Conservation (phyloP, 331 rosid genomes). For the Quercus tomentella region DNA sequence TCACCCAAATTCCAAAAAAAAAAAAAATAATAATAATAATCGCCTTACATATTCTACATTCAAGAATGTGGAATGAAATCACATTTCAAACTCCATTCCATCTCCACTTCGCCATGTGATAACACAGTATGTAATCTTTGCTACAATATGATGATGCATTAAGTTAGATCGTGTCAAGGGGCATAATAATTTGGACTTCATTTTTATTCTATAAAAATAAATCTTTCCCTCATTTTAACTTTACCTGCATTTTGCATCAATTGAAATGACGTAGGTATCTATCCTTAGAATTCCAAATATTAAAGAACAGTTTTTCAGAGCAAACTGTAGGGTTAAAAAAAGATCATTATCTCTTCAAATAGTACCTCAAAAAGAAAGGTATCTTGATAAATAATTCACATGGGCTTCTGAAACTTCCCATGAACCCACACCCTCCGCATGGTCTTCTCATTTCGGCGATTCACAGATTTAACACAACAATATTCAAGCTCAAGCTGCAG, state of each 20-base stretch:
- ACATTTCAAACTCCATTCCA: not conserved
- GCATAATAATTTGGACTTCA: too few species aligned
- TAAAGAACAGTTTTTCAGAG: not conserved
- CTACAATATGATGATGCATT: too few species aligned
- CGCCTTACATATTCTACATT: too few species aligned
- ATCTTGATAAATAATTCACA: constrained; percentile 16
- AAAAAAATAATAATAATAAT: too few species aligned
- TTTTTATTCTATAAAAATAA: too few species aligned
- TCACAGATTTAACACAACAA: constrained; percentile 80
- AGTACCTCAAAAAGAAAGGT: not conserved
- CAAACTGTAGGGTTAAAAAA: not conserved
- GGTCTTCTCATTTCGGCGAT: constrained; percentile 72
- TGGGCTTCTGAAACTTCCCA: constrained; percentile 86
- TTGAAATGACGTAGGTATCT: too few species aligned
- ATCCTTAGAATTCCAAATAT: too few species aligned
- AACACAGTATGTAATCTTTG: too few species aligned
- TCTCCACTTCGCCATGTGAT: not conserved
- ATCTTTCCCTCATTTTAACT: too few species aligned
- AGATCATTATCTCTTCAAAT: not conserved
- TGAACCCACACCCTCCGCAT: constrained; percentile 97
- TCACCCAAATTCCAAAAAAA: too few species aligned
- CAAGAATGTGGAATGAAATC: not conserved
- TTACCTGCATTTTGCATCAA: too few species aligned
- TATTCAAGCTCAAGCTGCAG: constrained; percentile 87
- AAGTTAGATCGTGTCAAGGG: too few species aligned